A percentile compares a stretch with the other conserved stretches of the same genome.
Evolutionary conservation across 129 eudicot species (phyloP).

Genomic region (Centella asiatica): DNA sequence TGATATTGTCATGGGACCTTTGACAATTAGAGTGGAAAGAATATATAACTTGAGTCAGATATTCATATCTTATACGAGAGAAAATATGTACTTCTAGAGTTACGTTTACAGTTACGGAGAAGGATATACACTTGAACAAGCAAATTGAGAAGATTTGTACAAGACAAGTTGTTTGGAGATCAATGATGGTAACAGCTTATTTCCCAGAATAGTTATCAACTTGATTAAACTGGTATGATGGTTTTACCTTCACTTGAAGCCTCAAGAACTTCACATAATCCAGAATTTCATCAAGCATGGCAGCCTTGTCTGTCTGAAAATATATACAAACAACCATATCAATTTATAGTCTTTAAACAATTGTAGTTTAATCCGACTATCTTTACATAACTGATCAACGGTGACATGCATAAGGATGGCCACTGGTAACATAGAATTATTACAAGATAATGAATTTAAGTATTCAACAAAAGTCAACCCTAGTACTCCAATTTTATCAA

Average conservation of each 20-base stretch:
- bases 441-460: not conserved
- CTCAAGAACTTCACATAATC: conserved; percentile 91
- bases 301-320: conserved; percentile 88
- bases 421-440: not conserved
- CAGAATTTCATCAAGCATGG: conserved; percentile 94
- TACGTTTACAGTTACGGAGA: not conserved
- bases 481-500: too few relatives aligned
- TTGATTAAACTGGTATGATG: not conserved
- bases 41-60: not conserved
- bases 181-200: not conserved
- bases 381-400: not conserved
- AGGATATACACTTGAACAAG: not conserved
- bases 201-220: not conserved
- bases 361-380: not conserved
- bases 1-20: not conserved
- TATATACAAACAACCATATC: not conserved
- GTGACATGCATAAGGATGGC: conserved; percentile 8
- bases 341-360: not conserved
- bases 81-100: not conserved
- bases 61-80: not conserved
- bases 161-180: not conserved
- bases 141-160: not conserved
- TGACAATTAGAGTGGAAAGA: not conserved
- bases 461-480: not conserved
- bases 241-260: conserved; percentile 88